phyloP scores from a whole-genome alignment of 768 basidiomycete genomes.

The Coprinellus micaceus region DNA sequence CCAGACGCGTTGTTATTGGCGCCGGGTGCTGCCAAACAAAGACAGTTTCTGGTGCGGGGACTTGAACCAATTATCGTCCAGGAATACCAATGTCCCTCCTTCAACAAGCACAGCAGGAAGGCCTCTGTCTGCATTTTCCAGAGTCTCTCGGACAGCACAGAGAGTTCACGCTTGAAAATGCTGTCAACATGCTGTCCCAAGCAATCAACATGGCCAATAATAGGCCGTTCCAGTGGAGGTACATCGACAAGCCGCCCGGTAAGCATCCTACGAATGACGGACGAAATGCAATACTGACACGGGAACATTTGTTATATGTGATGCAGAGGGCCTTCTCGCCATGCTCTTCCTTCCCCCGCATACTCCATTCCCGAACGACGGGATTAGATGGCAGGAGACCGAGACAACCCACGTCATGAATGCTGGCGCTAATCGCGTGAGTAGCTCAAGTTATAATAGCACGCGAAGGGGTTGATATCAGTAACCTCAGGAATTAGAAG shows the following conservation, averaged over 20 bases:
- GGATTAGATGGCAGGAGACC: slow-evolving; percentile 71
- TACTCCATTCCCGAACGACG: slow-evolving; percentile 66
- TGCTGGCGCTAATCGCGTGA: slow-evolving; percentile 48
- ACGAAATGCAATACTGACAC: neutral
- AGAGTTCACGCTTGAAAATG: slow-evolving; percentile 53
- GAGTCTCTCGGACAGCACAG: slow-evolving; percentile 58
- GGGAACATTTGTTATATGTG: neutral
- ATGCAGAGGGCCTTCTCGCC: slow-evolving; percentile 58
- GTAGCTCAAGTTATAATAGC: slow-evolving; percentile 23
- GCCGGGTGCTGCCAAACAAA: slow-evolving; percentile 8
- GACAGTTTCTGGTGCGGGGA: neutral
- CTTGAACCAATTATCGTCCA: neutral
- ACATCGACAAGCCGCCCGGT: slow-evolving; percentile 77
- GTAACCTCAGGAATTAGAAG: slow-evolving; percentile 64
- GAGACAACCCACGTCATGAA: slow-evolving; percentile 61
- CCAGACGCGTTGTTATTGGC: neutral
- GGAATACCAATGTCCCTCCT: slow-evolving; percentile 22
- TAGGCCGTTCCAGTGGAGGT: slow-evolving; percentile 68
- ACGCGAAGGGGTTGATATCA: slow-evolving; percentile 2
- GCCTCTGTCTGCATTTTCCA: slow-evolving; percentile 68
- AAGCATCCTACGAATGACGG: slow-evolving; percentile 17
- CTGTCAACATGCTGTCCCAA: slow-evolving; percentile 57
- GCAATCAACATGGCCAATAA: slow-evolving; percentile 54
- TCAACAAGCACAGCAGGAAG: slow-evolving; percentile 53
- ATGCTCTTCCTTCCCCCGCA: slow-evolving; percentile 65